Conservation (phyloP, 2,329 filamentous ascomycete genomes). For the Chaetomiaceae sp. region DNA sequence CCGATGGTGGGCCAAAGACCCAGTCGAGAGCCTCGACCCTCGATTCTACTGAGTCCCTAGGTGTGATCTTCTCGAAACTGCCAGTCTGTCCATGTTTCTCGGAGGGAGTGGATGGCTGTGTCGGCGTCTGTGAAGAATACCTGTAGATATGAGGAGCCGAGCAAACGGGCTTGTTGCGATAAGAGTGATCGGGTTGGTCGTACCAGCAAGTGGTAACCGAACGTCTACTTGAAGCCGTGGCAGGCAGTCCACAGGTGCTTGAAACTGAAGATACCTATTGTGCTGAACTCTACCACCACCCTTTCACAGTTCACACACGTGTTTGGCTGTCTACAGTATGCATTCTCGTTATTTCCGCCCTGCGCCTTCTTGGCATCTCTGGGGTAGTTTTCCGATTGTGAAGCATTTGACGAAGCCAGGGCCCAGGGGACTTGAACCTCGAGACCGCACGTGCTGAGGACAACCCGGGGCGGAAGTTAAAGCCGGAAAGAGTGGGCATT, state of each 20-base stretch:
- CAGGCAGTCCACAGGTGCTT: constrained; percentile 3
- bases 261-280: too few species aligned
- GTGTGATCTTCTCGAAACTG: not conserved
- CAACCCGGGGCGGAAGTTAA: not conserved
- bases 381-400: too few species aligned
- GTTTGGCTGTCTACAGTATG: too few species aligned
- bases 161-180: not conserved
- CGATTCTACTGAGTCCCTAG: not conserved
- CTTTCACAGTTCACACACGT: too few species aligned
- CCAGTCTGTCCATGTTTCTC: not conserved
- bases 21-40: too few species aligned
- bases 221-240: constrained; percentile 1
- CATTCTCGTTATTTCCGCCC: too few species aligned
- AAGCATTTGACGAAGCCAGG: not conserved
- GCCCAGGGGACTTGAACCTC: too few species aligned
- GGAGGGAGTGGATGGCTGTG: not conserved
- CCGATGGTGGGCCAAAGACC: too few species aligned
- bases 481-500: not conserved
- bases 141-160: not conserved
- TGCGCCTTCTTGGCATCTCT: too few species aligned
- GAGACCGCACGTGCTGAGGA: too few species aligned
- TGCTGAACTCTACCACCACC: too few species aligned
- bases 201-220: not conserved
- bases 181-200: constrained; percentile 3
- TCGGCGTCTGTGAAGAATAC: not conserved